These are phyloP conservation scores for Hirschfeldia incana DNA, from an alignment of 345 rosid genomes.

Conservation along the genomic window DNA sequence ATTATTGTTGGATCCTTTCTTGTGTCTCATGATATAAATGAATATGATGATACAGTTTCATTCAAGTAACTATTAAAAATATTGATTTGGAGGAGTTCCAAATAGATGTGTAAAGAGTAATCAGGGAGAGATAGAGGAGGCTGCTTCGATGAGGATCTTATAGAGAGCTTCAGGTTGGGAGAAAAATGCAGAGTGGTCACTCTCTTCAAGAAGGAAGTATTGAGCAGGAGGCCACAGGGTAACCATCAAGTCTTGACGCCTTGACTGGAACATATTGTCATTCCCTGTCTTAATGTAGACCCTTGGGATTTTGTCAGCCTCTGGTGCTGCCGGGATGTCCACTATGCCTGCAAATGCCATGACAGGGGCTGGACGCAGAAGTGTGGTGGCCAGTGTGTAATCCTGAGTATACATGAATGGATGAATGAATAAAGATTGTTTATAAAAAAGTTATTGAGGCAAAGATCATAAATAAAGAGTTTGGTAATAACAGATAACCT, in stretches of 20 bases:
- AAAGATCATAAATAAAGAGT: not conserved
- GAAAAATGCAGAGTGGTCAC: slow-evolving; percentile 49
- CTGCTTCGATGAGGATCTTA: slow-evolving; percentile 32
- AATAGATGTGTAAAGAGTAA: not conserved
- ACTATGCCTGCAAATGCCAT: slow-evolving; percentile 35
- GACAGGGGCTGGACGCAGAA: slow-evolving; percentile 41
- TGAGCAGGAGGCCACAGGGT: slow-evolving; percentile 43
- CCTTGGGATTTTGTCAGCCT: slow-evolving; percentile 38
- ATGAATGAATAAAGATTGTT: not conserved
- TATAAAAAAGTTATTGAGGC: not conserved
- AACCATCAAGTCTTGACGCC: slow-evolving; percentile 40
- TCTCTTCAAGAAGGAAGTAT: slow-evolving; percentile 25
- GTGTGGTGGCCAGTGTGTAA: slow-evolving; percentile 38
- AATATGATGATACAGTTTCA: slow-evolving; percentile 5
- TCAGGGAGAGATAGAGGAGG: slow-evolving; percentile 25
- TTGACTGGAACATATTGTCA: slow-evolving; percentile 29
- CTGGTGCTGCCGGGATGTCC: slow-evolving; percentile 26
- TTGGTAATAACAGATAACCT: slow-evolving; percentile 18
- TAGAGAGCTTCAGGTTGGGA: slow-evolving; percentile 40
- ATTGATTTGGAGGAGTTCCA: slow-evolving; percentile 3
- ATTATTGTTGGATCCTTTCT: slow-evolving; percentile 20
- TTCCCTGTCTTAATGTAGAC: slow-evolving; percentile 42
- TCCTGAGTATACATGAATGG: slow-evolving; percentile 28
- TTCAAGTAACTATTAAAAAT: not conserved
- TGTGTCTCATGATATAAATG: slow-evolving; percentile 12